These are phyloP conservation scores for Avena eriantha DNA, from an alignment of 176 grass and related monocot genomes.

Conservation along the genomic window DNA sequence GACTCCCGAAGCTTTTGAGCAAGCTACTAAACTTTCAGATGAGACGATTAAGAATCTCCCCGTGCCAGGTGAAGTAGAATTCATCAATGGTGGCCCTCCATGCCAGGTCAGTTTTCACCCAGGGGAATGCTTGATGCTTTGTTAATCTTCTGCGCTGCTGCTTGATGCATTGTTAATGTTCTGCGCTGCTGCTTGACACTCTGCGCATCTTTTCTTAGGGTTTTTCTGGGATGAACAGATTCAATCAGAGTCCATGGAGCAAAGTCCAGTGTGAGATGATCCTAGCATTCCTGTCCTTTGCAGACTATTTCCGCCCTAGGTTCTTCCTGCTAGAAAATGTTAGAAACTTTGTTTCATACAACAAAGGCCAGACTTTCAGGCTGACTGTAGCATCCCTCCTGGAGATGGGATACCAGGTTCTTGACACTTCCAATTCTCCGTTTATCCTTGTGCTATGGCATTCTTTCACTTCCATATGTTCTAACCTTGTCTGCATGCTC, in stretches of 20 bases:
- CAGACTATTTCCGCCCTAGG: constrained; percentile 70
- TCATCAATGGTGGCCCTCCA: constrained; percentile 88
- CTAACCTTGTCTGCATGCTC: constrained; percentile 22
- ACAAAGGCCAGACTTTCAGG: constrained; percentile 74
- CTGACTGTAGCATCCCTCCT: constrained; percentile 70
- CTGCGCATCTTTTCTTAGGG: constrained; percentile 45
- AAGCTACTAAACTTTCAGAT: constrained; percentile 51
- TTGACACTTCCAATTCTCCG: neutral
- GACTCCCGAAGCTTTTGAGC: constrained; percentile 59
- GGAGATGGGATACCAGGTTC: constrained; percentile 80
- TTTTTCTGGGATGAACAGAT: constrained; percentile 83
- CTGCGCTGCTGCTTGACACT: neutral
- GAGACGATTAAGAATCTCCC: constrained; percentile 68
- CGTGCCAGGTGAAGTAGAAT: constrained; percentile 71
- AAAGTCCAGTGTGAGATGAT: constrained; percentile 92
- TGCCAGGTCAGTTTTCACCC: constrained; percentile 59
- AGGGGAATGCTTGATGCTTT: neutral
- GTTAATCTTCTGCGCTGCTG: neutral
- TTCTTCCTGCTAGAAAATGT: constrained; percentile 80
- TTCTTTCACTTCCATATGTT: neutral
- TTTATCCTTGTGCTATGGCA: neutral
- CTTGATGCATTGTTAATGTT: neutral
- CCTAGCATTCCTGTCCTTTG: constrained; percentile 75
- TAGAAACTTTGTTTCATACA: constrained; percentile 82
- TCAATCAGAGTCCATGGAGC: constrained; percentile 76